Percentiles rank a stretch among this genome's conserved stretches.
Conservation (phyloP, 441 rosid species). For the Brassica hybrid region DNA sequence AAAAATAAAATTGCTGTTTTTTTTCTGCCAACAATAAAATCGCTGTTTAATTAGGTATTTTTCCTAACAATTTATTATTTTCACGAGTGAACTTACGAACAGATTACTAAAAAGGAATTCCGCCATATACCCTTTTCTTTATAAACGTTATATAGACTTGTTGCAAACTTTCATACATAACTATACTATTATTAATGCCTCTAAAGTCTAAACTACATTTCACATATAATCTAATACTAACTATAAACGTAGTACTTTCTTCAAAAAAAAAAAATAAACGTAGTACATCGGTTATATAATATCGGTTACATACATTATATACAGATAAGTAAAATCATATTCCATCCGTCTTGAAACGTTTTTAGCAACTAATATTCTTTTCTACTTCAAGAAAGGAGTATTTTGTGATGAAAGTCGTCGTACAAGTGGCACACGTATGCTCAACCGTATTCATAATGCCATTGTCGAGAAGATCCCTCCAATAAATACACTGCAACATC, state of each 20-base stretch:
- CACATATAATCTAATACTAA: not conserved
- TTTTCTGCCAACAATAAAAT: not conserved
- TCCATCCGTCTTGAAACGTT: not conserved
- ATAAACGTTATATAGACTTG: no score
- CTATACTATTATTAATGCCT: not conserved
- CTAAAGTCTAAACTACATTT: not conserved
- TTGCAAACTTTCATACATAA: not conserved
- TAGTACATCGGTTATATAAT: not conserved
- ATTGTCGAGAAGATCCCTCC: no score
- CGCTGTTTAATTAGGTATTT: constrained; percentile 2
- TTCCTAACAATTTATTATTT: not conserved
- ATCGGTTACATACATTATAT: not conserved
- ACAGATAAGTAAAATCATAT: not conserved
- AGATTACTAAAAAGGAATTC: not conserved
- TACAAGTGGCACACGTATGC: constrained; percentile 38
- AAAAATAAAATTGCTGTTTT: constrained; percentile 1
- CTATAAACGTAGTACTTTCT: not conserved
- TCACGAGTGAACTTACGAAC: not conserved
- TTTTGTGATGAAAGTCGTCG: constrained; percentile 2
- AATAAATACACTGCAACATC: no score
- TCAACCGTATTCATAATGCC: constrained; percentile 24
- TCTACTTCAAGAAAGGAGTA: not conserved
- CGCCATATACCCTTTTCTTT: no score
- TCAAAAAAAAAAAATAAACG: not conserved
- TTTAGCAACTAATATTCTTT: not conserved